Conservation (phyloP, 352 stramenopile genomes). For the Ophiocytium majus region DNA sequence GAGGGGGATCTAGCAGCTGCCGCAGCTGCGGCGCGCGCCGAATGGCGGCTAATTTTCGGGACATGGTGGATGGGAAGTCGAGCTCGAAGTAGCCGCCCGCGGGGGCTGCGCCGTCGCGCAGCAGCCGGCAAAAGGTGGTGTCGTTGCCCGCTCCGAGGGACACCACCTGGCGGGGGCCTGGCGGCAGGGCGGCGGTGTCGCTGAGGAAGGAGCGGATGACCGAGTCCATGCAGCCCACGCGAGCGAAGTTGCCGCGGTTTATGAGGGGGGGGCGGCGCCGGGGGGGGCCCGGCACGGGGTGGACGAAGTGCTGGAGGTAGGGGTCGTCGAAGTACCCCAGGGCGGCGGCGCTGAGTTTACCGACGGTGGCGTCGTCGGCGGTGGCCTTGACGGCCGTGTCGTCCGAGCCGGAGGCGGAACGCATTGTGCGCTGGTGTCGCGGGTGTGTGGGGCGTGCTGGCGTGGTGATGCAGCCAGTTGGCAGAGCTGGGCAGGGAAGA, state of each 20-base stretch:
- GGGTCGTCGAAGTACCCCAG: constrained; percentile 53
- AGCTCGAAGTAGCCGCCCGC: constrained; percentile 41
- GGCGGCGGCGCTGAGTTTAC: constrained; percentile 47
- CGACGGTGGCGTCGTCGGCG: constrained; percentile 35
- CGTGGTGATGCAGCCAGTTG: no score
- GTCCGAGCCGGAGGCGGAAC: background rate
- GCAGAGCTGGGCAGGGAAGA: no score
- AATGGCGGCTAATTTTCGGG: constrained; percentile 30
- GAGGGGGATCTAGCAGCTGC: background rate
- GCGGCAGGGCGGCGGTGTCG: no score
- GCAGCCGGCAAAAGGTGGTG: constrained; percentile 40
- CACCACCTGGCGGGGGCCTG: constrained; percentile 27
- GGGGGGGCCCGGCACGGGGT: background rate
- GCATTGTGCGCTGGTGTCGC: no score
- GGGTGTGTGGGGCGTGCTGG: no score
- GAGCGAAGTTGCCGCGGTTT: constrained; percentile 50
- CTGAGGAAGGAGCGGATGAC: constrained; percentile 35
- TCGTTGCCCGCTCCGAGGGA: constrained; percentile 49
- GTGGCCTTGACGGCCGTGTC: constrained; percentile 43
- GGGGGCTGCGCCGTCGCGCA: constrained; percentile 9
- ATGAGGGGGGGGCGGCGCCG: constrained; percentile 36
- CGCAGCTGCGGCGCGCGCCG: constrained; percentile 23
- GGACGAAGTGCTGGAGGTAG: constrained; percentile 26
- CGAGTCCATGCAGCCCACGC: constrained; percentile 44
- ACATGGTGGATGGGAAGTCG: constrained; percentile 33